These are phyloP conservation scores for Pisolithus sp. DNA, from an alignment of 768 basidiomycete genomes.

Conservation along the genomic window DNA sequence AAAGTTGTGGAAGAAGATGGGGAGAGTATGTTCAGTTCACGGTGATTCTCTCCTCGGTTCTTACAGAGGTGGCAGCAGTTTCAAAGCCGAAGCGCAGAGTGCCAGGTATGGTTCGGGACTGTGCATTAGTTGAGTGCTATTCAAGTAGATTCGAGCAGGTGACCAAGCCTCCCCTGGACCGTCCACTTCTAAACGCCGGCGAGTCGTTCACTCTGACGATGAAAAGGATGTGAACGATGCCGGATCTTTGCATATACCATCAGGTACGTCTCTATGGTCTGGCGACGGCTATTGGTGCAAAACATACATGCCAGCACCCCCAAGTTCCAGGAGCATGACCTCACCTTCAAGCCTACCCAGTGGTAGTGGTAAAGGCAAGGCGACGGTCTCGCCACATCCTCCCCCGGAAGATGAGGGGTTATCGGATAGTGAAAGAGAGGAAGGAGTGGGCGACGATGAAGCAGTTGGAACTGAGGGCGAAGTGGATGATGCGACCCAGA, in stretches of 20 bases:
- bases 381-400: constrained; percentile 6
- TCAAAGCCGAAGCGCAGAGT: too few relatives aligned
- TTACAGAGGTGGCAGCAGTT: too few relatives aligned
- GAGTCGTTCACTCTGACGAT: constrained; percentile 50
- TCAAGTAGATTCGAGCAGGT: neutral
- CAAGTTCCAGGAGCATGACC: neutral
- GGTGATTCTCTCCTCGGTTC: neutral
- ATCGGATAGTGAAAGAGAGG: constrained; percentile 33
- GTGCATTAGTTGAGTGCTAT: too few relatives aligned
- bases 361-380: constrained; percentile 17
- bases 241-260: constrained; percentile 1
- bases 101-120: too few relatives aligned
- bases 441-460: constrained; percentile 33
- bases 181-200: constrained; percentile 43
- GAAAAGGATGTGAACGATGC: constrained; percentile 28
- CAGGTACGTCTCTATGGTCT: neutral
- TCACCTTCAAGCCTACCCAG: constrained; percentile 3
- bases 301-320: neutral
- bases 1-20: constrained; percentile 4
- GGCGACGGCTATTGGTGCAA: neutral
- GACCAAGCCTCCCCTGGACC: constrained; percentile 13
- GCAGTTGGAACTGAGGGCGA: constrained; percentile 39
- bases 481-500: constrained; percentile 49
- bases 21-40: constrained; percentile 4
- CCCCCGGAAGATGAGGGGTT: constrained; percentile 29